Evolutionary conservation across 2,329 filamentous ascomycete species (phyloP).

Genomic region (Botrytis byssoidea): DNA sequence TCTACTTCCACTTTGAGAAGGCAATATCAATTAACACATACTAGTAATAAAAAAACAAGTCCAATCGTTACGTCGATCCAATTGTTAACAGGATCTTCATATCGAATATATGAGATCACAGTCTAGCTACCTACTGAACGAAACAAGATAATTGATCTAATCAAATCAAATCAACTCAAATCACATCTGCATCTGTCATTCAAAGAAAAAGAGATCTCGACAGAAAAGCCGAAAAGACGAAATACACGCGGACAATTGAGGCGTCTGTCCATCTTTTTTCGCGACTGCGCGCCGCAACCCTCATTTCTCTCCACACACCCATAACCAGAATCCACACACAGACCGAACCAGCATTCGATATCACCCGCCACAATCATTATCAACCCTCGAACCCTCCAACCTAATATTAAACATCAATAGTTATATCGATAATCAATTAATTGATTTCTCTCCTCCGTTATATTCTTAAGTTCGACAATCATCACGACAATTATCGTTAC

Average conservation of each 20-base stretch:
- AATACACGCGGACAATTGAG: background rate
- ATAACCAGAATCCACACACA: background rate
- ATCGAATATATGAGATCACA: background rate
- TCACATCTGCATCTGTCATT: background rate
- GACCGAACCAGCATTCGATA: background rate
- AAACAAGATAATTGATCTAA: background rate
- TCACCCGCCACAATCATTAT: conserved; percentile 17
- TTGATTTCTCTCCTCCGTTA: background rate
- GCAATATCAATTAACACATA: background rate
- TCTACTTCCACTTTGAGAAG: background rate
- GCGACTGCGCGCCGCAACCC: background rate
- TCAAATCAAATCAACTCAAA: background rate
- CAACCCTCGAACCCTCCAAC: conserved; percentile 10
- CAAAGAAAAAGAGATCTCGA: background rate
- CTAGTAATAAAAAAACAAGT: background rate
- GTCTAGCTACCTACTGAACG: background rate
- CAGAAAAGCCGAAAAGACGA: background rate
- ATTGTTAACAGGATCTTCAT: background rate
- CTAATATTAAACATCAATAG: background rate
- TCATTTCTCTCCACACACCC: background rate
- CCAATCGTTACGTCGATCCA: background rate
- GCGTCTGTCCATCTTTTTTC: background rate
- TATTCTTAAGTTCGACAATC: background rate
- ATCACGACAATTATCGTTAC: background rate
- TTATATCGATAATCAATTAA: background rate